Conservation (phyloP, 345 rosid genomes). For the Syzygium grande region DNA sequence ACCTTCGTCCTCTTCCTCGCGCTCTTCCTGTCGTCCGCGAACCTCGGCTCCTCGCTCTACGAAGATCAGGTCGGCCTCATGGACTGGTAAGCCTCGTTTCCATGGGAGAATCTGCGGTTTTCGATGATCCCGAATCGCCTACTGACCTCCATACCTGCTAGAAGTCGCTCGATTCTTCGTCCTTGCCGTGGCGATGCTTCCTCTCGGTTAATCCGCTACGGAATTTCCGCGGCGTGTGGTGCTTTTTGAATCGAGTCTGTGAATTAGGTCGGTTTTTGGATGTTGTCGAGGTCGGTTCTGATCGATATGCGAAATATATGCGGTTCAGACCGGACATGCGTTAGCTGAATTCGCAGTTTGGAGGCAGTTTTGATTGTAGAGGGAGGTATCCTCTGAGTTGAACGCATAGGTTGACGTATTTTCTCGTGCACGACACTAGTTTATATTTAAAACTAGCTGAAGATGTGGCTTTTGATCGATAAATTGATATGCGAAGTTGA, state of each 20-base stretch:
- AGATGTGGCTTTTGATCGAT: not conserved
- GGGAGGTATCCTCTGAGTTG: not conserved
- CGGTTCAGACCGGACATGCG: not conserved
- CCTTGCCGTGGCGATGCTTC: not conserved
- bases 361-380: not conserved
- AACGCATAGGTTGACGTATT: not conserved
- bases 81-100: slow-evolving; percentile 59
- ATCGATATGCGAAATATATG: not conserved
- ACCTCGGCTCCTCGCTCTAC: slow-evolving; percentile 45
- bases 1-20: slow-evolving; percentile 16
- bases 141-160: not conserved
- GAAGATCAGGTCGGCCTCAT: slow-evolving; percentile 97
- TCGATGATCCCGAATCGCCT: not conserved
- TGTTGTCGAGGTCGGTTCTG: not conserved
- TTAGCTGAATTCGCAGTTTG: not conserved
- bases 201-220: not conserved
- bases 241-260: not conserved
- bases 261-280: not conserved
- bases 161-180: not conserved
- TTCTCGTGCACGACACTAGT: not conserved
- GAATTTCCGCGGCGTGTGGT: not conserved
- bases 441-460: not conserved
- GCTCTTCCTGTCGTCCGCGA: slow-evolving; percentile 28
- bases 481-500: not conserved
- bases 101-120: not conserved